phyloP scores from a whole-genome alignment of 805 yeast species.

The Ogataea paradorogensis region DNA sequence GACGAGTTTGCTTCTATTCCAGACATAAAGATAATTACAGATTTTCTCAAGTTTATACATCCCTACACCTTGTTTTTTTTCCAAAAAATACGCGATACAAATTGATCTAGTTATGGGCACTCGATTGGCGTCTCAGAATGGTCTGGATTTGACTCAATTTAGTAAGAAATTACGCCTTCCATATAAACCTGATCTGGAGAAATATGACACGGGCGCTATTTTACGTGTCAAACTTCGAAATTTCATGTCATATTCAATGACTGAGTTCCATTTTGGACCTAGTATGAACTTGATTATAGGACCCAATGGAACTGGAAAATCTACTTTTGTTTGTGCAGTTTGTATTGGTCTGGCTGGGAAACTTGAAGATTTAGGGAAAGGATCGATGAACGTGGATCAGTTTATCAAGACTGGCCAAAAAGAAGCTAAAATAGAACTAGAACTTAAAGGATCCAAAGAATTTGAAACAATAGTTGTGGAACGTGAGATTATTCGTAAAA shows the following conservation, averaged over 20 bases:
- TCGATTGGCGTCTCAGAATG: slow-evolving; percentile 11
- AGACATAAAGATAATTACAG: slow-evolving; percentile 1
- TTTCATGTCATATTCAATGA: slow-evolving; percentile 65
- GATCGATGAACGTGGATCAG: slow-evolving; percentile 54
- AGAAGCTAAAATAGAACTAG: slow-evolving; percentile 47
- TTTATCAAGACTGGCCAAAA: slow-evolving; percentile 70
- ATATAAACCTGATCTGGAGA: slow-evolving; percentile 20
- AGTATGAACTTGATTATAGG: slow-evolving; percentile 88
- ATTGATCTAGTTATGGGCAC: slow-evolving; percentile 8
- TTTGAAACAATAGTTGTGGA: slow-evolving; percentile 37
- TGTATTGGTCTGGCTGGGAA: slow-evolving; percentile 86
- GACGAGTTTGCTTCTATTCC: slow-evolving; percentile 8
- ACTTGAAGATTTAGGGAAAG: slow-evolving; percentile 67
- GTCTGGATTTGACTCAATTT: slow-evolving; percentile 7
- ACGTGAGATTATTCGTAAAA: slow-evolving; percentile 42
- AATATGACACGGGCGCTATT: slow-evolving; percentile 45
- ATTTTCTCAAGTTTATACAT: neutral
- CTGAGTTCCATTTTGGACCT: slow-evolving; percentile 78
- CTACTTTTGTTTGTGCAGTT: slow-evolving; percentile 88
- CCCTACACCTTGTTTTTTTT: neutral
- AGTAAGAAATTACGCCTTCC: slow-evolving; percentile 22
- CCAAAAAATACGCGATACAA: slow-evolving; percentile 2
- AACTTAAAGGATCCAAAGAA: slow-evolving; percentile 40
- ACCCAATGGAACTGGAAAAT: slow-evolving; percentile 95
- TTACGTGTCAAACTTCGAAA: slow-evolving; percentile 51